Evolutionary conservation across 2,329 filamentous ascomycete species (phyloP).

Genomic region (Exserohilum rostratum): DNA sequence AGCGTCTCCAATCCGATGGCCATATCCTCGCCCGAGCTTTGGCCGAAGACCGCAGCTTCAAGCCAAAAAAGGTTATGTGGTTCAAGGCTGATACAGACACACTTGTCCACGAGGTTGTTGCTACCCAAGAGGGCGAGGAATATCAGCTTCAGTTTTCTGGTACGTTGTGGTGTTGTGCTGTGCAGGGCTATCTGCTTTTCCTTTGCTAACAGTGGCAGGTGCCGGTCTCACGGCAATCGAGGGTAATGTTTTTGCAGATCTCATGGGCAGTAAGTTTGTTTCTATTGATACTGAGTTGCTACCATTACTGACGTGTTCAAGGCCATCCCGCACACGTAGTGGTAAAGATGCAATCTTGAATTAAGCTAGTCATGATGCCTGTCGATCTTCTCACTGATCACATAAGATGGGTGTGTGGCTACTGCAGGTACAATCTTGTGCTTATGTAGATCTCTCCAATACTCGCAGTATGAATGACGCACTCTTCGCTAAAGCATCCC

Average conservation of each 20-base stretch:
- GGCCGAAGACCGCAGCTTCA: conserved; percentile 25
- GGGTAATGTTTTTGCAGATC: conserved; percentile 17
- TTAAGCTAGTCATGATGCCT: neutral
- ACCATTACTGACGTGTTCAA: conserved; percentile 1
- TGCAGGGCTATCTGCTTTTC: neutral
- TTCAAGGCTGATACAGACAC: conserved; percentile 24
- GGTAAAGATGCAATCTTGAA: conserved; percentile 10
- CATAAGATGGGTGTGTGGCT: too few species aligned
- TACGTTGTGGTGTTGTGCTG: conserved; percentile 15
- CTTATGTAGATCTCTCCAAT: too few species aligned
- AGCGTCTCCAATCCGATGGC: conserved; percentile 22
- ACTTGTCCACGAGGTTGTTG: conserved; percentile 23
- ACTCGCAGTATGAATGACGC: too few species aligned
- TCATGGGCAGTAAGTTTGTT: conserved; percentile 18
- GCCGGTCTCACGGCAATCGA: conserved; percentile 17
- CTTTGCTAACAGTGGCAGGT: conserved; percentile 8
- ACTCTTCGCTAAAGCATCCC: too few species aligned
- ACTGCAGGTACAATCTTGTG: neutral
- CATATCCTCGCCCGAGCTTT: conserved; percentile 24
- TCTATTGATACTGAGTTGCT: neutral
- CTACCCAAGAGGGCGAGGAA: conserved; percentile 17
- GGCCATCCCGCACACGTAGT: conserved; percentile 4
- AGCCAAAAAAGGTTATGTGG: conserved; percentile 31
- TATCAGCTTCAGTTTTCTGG: conserved; percentile 25
- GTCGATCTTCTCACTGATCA: neutral